phyloP scores from a whole-genome alignment of 768 basidiomycete genomes.

The Boletus pseudopeckii region DNA sequence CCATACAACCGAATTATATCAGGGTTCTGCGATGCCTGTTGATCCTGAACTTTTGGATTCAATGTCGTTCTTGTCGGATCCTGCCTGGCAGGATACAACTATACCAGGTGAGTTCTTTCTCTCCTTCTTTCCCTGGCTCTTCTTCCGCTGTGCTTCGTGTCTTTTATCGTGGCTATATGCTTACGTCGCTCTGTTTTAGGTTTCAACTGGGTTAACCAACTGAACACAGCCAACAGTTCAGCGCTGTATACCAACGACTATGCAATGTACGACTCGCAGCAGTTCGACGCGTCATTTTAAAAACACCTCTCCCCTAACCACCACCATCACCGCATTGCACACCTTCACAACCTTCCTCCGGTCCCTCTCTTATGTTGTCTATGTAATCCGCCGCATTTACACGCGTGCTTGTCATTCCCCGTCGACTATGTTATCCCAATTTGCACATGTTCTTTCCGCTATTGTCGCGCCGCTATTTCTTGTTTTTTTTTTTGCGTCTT shows the following conservation, averaged over 20 bases:
- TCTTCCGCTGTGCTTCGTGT: neutral
- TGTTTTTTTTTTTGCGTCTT: neutral
- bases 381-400: neutral
- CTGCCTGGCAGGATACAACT: conserved; percentile 53
- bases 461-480: neutral
- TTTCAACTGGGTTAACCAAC: conserved; percentile 36
- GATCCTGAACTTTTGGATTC: conserved; percentile 60
- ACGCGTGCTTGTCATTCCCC: neutral
- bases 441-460: neutral
- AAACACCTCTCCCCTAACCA: too few relatives aligned
- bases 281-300: conserved; percentile 15
- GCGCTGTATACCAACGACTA: conserved; percentile 27
- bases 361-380: neutral
- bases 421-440: neutral
- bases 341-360: neutral
- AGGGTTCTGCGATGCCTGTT: conserved; percentile 46
- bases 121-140: neutral
- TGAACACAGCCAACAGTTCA: conserved; percentile 16
- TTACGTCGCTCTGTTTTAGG: conserved; percentile 20
- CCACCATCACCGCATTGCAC: neutral
- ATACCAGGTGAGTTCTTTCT: conserved; percentile 49
- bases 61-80: conserved; percentile 55
- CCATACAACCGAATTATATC: conserved; percentile 42
- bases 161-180: neutral
- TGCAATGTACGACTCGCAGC: conserved; percentile 21